phyloP scores from a whole-genome alignment of 768 basidiomycete species.

The Suillus cothurnatus region DNA sequence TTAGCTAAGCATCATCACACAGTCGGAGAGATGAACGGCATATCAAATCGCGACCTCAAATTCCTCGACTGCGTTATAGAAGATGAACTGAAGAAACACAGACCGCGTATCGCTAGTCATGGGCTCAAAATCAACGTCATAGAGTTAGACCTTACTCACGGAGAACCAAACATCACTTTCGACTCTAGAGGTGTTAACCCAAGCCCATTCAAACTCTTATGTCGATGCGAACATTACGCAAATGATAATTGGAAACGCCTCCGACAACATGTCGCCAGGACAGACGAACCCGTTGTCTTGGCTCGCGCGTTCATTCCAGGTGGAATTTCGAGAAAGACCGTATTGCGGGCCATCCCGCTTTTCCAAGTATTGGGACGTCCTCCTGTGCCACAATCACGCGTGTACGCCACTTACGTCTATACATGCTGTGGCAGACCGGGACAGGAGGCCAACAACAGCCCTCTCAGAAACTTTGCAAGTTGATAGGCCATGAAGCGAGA shows the following conservation, averaged over 20 bases:
- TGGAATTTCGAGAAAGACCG: constrained; percentile 28
- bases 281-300: constrained; percentile 19
- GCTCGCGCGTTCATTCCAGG: constrained; percentile 32
- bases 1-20: not conserved
- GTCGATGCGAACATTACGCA: constrained; percentile 25
- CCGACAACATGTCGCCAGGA: constrained; percentile 18
- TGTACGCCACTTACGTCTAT: constrained; percentile 24
- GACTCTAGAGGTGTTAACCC: constrained; percentile 22
- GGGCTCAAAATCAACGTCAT: constrained; percentile 24
- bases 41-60: constrained; percentile 27
- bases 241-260: constrained; percentile 28
- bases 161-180: constrained; percentile 17
- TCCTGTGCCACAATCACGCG: not conserved
- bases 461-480: not conserved
- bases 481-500: not conserved
- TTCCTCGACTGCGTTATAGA: constrained; percentile 31
- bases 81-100: constrained; percentile 26
- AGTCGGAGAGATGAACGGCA: constrained; percentile 27
- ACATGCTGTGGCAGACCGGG: constrained; percentile 18
- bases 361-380: constrained; percentile 14
- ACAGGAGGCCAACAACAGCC: constrained; percentile 2
- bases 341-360: constrained; percentile 30
- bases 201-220: constrained; percentile 29
- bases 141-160: constrained; percentile 26
- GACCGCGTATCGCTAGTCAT: constrained; percentile 12